phyloP scores from a whole-genome alignment of 169 alveolate species.

The Eimeria brunetti region DNA sequence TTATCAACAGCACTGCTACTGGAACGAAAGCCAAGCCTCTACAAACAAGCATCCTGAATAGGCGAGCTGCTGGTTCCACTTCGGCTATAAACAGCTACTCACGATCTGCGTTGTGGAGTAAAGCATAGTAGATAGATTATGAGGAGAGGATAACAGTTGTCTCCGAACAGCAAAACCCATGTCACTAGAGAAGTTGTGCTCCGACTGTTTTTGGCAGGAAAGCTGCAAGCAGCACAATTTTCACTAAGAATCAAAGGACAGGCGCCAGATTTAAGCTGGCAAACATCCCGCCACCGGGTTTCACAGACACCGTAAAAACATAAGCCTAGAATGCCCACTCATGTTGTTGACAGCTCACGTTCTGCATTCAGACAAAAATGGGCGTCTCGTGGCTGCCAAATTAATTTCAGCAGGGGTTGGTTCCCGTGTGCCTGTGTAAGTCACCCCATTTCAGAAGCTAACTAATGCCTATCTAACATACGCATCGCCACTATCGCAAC shows the following conservation, averaged over 20 bases:
- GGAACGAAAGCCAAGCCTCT: neutral
- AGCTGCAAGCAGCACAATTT: neutral
- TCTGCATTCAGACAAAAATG: neutral
- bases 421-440: neutral
- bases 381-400: neutral
- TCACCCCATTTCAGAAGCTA: neutral
- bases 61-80: neutral
- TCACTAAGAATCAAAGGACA: neutral
- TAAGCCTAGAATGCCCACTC: neutral
- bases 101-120: neutral
- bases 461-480: neutral
- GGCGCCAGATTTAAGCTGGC: neutral
- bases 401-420: neutral
- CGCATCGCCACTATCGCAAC: neutral
- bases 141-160: neutral
- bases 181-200: neutral
- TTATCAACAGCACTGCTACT: neutral
- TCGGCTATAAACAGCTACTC: neutral
- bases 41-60: neutral
- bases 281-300: neutral
- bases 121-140: neutral
- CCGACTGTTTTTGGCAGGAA: neutral
- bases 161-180: neutral
- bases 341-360: neutral
- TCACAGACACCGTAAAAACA: neutral